These are phyloP conservation scores for Tinospora cordifolia DNA, from an alignment of 164 flowering plant genomes.

Conservation along the genomic window DNA sequence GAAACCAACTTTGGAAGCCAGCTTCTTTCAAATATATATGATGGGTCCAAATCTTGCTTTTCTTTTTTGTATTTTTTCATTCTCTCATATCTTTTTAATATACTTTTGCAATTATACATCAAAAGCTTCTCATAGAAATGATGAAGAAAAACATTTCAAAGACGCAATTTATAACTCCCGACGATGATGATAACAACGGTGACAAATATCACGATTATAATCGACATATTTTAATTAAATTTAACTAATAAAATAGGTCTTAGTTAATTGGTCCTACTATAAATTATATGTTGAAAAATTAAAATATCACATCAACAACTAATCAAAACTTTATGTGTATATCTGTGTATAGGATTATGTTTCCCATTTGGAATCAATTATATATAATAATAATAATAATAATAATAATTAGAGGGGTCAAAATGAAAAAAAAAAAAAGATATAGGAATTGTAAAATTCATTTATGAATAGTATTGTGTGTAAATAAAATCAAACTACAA, in stretches of 20 bases:
- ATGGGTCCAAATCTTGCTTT: background rate
- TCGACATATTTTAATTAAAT: background rate
- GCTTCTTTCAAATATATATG: conserved; percentile 1
- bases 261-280: background rate
- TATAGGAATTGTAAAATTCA: no score
- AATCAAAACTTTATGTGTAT: background rate
- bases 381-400: background rate
- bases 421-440: background rate
- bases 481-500: background rate
- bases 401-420: no score
- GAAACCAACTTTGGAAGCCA: background rate
- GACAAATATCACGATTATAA: background rate
- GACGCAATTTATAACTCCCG: no score
- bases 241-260: background rate
- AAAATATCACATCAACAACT: background rate
- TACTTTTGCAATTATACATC: background rate
- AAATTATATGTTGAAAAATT: background rate
- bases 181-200: background rate
- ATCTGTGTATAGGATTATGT: background rate
- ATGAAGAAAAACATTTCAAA: background rate
- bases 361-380: background rate
- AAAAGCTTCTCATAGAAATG: background rate
- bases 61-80: no score
- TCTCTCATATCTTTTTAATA: background rate
- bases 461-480: background rate